Conservation (phyloP, 2,329 filamentous ascomycete genomes). For the Microascus cirrosus region DNA sequence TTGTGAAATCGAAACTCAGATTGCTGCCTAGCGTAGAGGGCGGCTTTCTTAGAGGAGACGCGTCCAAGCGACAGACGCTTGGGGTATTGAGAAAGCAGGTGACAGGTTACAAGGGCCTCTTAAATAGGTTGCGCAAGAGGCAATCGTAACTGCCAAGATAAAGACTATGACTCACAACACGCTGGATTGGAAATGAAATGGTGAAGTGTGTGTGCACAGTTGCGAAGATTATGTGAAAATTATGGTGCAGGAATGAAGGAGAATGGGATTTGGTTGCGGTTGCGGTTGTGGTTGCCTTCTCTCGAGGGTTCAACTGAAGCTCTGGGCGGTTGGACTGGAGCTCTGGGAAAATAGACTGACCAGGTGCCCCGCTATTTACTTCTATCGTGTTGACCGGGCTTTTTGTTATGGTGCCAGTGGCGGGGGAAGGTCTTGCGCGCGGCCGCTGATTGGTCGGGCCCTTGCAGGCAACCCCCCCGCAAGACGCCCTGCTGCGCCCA, state of each 20-base stretch:
- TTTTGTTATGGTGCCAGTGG: not conserved
- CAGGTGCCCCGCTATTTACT: not conserved
- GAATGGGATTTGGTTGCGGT: not conserved
- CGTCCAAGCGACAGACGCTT: not conserved
- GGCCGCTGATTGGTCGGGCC: not conserved
- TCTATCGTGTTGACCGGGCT: not conserved
- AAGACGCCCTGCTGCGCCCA: too few relatives aligned
- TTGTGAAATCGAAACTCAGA: not conserved
- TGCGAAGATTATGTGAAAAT: not conserved
- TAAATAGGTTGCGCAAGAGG: not conserved
- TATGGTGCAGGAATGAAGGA: not conserved
- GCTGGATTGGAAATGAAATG: not conserved
- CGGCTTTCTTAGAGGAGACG: not conserved
- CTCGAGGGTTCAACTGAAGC: too few relatives aligned
- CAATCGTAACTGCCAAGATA: not conserved
- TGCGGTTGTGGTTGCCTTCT: not conserved
- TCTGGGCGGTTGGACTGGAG: not conserved
- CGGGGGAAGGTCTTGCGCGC: not conserved
- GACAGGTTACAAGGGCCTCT: not conserved
- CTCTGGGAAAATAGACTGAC: not conserved
- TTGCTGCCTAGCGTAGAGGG: not conserved
- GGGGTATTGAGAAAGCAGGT: not conserved
- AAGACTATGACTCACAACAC: not conserved
- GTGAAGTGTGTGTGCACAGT: not conserved
- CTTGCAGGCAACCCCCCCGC: not conserved